Evolutionary conservation across 805 yeast genomes (phyloP).

Genomic region (Nakazawaea peltata): DNA sequence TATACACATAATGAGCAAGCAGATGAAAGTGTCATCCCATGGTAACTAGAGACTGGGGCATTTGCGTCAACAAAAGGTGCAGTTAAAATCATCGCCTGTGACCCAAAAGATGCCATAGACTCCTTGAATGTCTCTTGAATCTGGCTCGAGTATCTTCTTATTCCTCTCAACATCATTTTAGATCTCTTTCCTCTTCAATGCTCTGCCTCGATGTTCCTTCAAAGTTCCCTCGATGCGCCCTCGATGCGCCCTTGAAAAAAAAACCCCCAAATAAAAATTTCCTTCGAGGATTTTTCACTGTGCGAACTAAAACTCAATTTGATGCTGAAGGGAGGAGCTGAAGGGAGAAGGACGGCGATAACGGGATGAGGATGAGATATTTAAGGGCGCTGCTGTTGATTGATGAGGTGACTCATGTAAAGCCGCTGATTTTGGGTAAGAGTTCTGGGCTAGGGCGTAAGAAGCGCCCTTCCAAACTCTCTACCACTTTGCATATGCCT

Average conservation of each 20-base stretch:
- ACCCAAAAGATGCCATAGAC: constrained; percentile 26
- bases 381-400: no score
- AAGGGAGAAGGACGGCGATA: no score
- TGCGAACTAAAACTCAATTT: no score
- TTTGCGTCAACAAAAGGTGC: constrained; percentile 26
- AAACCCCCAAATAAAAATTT: no score
- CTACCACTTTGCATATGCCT: no score
- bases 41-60: constrained; percentile 22
- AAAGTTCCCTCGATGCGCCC: not conserved
- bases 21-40: constrained; percentile 83
- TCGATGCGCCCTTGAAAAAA: no score
- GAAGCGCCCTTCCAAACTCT: no score
- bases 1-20: constrained; percentile 73
- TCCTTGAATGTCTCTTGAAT: constrained; percentile 22
- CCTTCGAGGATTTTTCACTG: no score
- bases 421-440: constrained; percentile 1
- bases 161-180: not conserved
- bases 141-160: constrained; percentile 8
- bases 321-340: no score
- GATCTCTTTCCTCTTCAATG: not conserved
- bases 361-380: no score
- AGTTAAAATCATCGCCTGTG: constrained; percentile 52
- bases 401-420: constrained; percentile 3
- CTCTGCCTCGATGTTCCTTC: not conserved
- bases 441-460: no score